These are phyloP conservation scores for Penicillium alfredii DNA, from an alignment of 495 filamentous ascomycete genomes.

Conservation along the genomic window DNA sequence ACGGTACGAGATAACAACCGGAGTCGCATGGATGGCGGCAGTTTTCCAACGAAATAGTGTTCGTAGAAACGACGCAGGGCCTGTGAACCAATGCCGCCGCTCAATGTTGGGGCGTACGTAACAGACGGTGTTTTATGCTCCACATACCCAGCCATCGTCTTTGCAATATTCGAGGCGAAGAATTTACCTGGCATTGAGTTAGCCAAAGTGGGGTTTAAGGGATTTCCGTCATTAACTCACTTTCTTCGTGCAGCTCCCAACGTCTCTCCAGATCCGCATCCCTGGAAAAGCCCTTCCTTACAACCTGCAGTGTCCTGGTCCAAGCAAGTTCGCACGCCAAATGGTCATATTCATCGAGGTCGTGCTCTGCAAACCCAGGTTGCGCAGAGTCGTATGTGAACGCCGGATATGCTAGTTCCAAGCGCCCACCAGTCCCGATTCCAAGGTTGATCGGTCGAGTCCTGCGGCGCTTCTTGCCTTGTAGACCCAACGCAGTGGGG, in stretches of 20 bases:
- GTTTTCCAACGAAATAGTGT: slow-evolving; percentile 64
- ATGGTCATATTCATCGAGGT: slow-evolving; percentile 47
- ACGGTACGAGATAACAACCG: slow-evolving; percentile 67
- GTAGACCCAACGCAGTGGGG: slow-evolving; percentile 55
- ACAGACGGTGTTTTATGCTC: slow-evolving; percentile 46
- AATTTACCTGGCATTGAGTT: slow-evolving; percentile 34
- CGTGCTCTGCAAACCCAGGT: slow-evolving; percentile 55
- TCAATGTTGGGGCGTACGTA: slow-evolving; percentile 53
- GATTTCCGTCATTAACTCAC: slow-evolving; percentile 35
- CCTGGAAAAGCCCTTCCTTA: slow-evolving; percentile 52
- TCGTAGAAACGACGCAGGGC: slow-evolving; percentile 68
- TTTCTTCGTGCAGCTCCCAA: slow-evolving; percentile 55
- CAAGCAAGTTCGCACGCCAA: slow-evolving; percentile 49
- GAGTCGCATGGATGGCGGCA: slow-evolving; percentile 61
- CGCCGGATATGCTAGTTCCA: slow-evolving; percentile 34
- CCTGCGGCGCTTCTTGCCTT: slow-evolving; percentile 50
- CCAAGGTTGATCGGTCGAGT: slow-evolving; percentile 47
- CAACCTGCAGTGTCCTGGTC: slow-evolving; percentile 44
- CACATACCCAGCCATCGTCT: slow-evolving; percentile 50
- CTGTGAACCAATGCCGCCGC: slow-evolving; percentile 66
- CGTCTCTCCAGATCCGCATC: slow-evolving; percentile 54
- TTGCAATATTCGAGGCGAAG: slow-evolving; percentile 37
- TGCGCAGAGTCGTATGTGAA: slow-evolving; percentile 44
- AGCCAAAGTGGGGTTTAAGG: background rate
- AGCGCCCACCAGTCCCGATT: slow-evolving; percentile 46